Percentiles rank a stretch among this genome's conserved stretches.
phyloP scores from a whole-genome alignment of 1,139 yeast genomes.

The Pichia sp. region DNA sequence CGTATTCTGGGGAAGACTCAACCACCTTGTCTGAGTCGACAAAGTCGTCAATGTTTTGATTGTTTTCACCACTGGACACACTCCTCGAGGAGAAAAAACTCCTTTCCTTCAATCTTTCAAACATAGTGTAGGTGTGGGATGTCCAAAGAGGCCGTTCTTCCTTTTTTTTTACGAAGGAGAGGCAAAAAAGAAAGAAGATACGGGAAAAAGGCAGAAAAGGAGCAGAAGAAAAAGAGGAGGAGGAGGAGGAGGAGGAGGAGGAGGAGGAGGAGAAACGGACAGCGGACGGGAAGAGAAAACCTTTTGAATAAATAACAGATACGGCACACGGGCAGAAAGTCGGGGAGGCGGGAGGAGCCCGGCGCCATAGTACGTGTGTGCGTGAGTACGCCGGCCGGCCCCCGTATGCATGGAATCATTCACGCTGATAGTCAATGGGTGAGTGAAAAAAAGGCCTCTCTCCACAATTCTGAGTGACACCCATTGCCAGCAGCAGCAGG shows the following conservation, averaged over 20 bases:
- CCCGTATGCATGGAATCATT: not conserved
- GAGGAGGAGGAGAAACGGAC: not conserved
- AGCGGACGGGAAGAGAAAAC: not conserved
- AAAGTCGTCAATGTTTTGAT: not conserved
- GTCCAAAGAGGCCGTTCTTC: not conserved
- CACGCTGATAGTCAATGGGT: not conserved
- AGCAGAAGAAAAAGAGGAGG: not conserved
- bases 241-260: not conserved
- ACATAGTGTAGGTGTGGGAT: not conserved
- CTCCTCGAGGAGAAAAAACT: not conserved
- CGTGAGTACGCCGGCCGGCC: not conserved
- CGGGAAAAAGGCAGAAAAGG: not conserved
- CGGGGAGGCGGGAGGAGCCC: not conserved
- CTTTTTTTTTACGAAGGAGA: not conserved
- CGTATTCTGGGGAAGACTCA: not conserved
- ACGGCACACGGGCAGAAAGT: not conserved
- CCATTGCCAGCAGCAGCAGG: no score
- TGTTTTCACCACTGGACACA: not conserved
- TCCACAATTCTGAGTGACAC: not conserved
- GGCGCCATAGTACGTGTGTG: not conserved
- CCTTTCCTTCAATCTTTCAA: not conserved
- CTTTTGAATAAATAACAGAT: not conserved
- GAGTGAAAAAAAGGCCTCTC: no score
- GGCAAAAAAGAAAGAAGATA: not conserved
- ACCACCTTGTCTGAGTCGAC: not conserved